Evolutionary conservation across 2,329 filamentous ascomycete species (phyloP).

Genomic region (Ophidiomyces ophidiicola): DNA sequence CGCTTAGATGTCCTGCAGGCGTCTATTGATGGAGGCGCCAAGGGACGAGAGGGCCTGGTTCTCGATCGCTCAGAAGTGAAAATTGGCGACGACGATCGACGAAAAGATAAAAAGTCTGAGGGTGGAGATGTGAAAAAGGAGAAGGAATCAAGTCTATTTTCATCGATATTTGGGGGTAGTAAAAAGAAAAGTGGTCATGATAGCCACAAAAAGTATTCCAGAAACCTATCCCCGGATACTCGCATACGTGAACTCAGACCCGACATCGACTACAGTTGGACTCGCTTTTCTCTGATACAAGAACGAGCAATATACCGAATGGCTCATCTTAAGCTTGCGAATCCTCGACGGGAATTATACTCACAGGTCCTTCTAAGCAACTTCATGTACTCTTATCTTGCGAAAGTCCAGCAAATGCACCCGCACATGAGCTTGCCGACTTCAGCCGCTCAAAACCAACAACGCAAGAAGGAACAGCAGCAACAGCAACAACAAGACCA

Average conservation of each 20-base stretch:
- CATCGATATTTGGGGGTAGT: slow-evolving; percentile 77
- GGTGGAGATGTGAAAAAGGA: slow-evolving; percentile 66
- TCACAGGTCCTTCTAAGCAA: slow-evolving; percentile 95
- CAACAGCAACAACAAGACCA: slow-evolving; percentile 29
- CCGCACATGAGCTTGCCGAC: slow-evolving; percentile 86
- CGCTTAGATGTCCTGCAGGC: slow-evolving; percentile 77
- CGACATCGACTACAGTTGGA: slow-evolving; percentile 93
- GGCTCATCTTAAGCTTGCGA: slow-evolving; percentile 98
- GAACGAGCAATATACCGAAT: slow-evolving; percentile 96
- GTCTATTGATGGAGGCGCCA: slow-evolving; percentile 56
- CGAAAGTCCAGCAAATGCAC: slow-evolving; percentile 98
- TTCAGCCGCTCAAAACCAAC: slow-evolving; percentile 55
- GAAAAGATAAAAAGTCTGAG: slow-evolving; percentile 66
- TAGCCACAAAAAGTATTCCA: slow-evolving; percentile 61
- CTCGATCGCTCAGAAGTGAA: slow-evolving; percentile 68
- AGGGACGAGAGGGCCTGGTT: slow-evolving; percentile 62
- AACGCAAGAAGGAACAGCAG: slow-evolving; percentile 24
- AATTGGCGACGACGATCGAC: slow-evolving; percentile 53
- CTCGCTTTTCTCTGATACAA: slow-evolving; percentile 84
- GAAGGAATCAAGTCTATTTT: slow-evolving; percentile 77
- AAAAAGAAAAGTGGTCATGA: slow-evolving; percentile 81
- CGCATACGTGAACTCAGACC: slow-evolving; percentile 60
- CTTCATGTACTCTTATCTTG: slow-evolving; percentile 98
- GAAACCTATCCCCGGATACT: slow-evolving; percentile 72
- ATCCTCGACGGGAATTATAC: slow-evolving; percentile 78